Evolutionary conservation across 2,329 filamentous ascomycete genomes (phyloP).

Genomic region (Hawksworthiomyces lignivorus): DNA sequence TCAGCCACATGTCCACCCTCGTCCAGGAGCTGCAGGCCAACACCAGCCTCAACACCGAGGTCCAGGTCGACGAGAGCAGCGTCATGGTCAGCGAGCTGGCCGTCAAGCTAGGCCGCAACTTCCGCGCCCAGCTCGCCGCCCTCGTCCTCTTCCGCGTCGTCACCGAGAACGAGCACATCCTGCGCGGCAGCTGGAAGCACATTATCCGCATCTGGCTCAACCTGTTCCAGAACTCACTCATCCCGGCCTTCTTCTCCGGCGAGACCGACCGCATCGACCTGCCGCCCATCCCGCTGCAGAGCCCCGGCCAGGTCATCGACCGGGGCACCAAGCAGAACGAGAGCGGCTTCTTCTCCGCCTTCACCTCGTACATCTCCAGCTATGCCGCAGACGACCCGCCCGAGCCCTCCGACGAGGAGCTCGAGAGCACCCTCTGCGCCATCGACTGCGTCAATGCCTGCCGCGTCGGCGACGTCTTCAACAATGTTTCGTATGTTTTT

Average conservation of each 20-base stretch:
- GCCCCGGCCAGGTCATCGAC: conserved; percentile 87
- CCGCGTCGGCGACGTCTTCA: conserved; percentile 71
- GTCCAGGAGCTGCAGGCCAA: conserved; percentile 58
- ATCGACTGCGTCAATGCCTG: conserved; percentile 92
- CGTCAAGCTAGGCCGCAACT: conserved; percentile 89
- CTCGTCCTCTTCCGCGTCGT: conserved; percentile 93
- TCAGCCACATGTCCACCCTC: conserved; percentile 85
- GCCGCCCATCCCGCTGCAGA: conserved; percentile 78
- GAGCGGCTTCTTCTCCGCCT: conserved; percentile 81
- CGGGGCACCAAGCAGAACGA: conserved; percentile 71
- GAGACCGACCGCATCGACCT: conserved; percentile 60
- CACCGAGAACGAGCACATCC: conserved; percentile 70
- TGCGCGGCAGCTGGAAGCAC: conserved; percentile 72
- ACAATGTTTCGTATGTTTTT: conserved; percentile 65
- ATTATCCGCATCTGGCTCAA: conserved; percentile 90
- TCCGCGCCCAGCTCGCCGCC: conserved; percentile 86
- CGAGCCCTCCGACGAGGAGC: conserved; percentile 92
- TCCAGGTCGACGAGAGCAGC: conserved; percentile 82
- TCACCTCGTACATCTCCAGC: conserved; percentile 96
- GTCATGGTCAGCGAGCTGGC: conserved; percentile 99
- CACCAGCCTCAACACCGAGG: conserved; percentile 87
- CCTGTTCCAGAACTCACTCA: conserved; percentile 89
- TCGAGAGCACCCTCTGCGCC: conserved; percentile 90
- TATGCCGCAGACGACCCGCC: conserved; percentile 97
- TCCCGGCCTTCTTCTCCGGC: conserved; percentile 67